A percentile compares a stretch with the other conserved stretches of the same genome.
phyloP scores from a whole-genome alignment of 306 rosid genomes.

The Casuarina equisetifolia region DNA sequence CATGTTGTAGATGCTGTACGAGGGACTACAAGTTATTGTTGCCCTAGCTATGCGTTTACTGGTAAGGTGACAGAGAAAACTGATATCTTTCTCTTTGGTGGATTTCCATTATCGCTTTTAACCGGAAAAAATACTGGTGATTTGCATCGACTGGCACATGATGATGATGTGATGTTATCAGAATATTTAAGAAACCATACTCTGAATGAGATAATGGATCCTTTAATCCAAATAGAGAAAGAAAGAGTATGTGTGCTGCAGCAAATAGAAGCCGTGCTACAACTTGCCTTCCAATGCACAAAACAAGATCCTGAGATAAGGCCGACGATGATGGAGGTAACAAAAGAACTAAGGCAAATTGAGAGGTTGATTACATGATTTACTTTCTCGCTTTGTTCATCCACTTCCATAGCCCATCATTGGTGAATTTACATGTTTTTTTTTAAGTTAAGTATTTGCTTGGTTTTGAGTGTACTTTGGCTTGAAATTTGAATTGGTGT shows the following conservation, averaged over 20 bases:
- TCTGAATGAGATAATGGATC: neutral
- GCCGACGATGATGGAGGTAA: neutral
- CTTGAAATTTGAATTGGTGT: neutral
- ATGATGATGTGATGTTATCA: no score
- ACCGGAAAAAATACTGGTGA: neutral
- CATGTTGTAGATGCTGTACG: no score
- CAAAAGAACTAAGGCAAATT: neutral
- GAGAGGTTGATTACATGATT: neutral
- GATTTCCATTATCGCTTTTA: neutral
- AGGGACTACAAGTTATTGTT: no score
- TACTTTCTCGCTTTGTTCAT: neutral
- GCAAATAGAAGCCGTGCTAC: neutral
- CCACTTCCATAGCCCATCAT: neutral
- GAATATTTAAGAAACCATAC: neutral
- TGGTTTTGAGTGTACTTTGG: no score
- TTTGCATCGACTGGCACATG: no score
- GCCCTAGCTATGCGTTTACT: neutral
- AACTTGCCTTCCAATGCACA: neutral
- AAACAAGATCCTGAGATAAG: neutral
- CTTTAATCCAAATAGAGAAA: neutral
- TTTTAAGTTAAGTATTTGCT: no score
- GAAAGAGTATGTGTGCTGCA: neutral
- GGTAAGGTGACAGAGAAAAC: neutral
- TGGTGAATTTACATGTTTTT: no score
- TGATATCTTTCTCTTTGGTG: conserved; percentile 22